Evolutionary conservation across 495 filamentous ascomycete species (phyloP).

Genomic region (Massariosphaeria phaeospora): DNA sequence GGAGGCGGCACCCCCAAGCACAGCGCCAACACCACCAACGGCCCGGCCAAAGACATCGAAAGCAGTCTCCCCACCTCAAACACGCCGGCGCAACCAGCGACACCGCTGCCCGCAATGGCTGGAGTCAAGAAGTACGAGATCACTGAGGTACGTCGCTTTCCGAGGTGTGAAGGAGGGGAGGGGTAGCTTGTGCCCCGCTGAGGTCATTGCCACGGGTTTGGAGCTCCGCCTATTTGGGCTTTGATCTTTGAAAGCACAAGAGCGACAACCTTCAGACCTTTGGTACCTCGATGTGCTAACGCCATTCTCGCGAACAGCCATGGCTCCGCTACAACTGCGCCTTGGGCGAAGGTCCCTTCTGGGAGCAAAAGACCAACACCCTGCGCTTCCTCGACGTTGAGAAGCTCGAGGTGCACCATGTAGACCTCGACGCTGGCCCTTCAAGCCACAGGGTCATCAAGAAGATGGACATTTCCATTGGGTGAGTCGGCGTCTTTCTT

Average conservation of each 20-base stretch:
- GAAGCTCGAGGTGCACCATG: slow-evolving; percentile 65
- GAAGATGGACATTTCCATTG: slow-evolving; percentile 60
- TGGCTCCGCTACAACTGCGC: slow-evolving; percentile 68
- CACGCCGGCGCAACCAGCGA: slow-evolving; percentile 19
- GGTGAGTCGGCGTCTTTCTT: slow-evolving; percentile 46
- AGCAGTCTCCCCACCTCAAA: slow-evolving; percentile 17
- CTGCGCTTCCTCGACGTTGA: slow-evolving; percentile 90
- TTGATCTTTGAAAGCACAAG: too few relatives aligned
- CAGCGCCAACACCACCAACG: neutral
- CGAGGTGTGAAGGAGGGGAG: neutral
- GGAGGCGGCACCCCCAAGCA: slow-evolving; percentile 6
- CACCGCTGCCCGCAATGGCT: slow-evolving; percentile 27
- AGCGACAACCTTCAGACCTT: too few relatives aligned
- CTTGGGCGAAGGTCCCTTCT: slow-evolving; percentile 80
- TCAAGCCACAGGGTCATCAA: slow-evolving; percentile 57
- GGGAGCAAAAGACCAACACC: slow-evolving; percentile 60
- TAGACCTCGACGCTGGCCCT: slow-evolving; percentile 63
- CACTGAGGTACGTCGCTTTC: slow-evolving; percentile 30
- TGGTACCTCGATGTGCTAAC: neutral
- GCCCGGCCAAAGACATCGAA: slow-evolving; percentile 5
- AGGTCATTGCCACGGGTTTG: neutral
- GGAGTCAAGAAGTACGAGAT: slow-evolving; percentile 38
- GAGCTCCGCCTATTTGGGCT: too few relatives aligned
- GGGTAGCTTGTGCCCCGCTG: slow-evolving; percentile 12
- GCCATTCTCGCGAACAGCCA: slow-evolving; percentile 47